A percentile compares a stretch with the other conserved stretches of the same genome.
Conservation (phyloP, 2,329 filamentous ascomycete species). For the Penicillium sp. region DNA sequence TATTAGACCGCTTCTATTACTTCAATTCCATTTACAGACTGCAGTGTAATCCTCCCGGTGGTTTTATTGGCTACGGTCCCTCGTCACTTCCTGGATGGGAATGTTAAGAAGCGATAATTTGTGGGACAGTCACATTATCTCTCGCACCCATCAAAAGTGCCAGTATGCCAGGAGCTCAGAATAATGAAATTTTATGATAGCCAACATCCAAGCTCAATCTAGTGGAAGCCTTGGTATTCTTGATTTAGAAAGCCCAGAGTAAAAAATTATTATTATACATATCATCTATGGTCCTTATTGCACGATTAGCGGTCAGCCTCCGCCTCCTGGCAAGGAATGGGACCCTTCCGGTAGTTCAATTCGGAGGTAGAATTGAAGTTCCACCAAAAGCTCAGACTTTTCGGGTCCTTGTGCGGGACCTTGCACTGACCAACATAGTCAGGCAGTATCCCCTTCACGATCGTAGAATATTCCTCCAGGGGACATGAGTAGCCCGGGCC, state of each 20-base stretch:
- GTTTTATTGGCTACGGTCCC: neutral
- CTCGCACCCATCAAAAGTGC: no score
- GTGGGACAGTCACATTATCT: no score
- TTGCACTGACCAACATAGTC: slow-evolving; percentile 12
- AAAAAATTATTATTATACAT: neutral
- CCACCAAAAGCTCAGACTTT: neutral
- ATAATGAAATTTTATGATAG: no score
- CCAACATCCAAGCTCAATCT: no score
- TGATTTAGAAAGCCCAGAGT: neutral
- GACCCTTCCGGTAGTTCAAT: neutral
- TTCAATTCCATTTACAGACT: neutral
- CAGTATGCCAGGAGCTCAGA: no score
- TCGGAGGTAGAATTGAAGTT: neutral
- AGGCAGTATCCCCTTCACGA: slow-evolving; percentile 9
- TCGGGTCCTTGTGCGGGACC: slow-evolving; percentile 1
- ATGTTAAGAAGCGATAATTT: neutral
- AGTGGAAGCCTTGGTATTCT: no score
- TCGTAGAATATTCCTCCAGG: slow-evolving; percentile 12
- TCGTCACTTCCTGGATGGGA: neutral
- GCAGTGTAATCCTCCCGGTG: neutral
- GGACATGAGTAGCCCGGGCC: slow-evolving; percentile 24
- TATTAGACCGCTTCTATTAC: neutral
- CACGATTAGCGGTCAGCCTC: neutral
- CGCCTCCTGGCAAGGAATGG: neutral
- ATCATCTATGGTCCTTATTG: neutral